Evolutionary conservation across 1,284 basidiomycete species (phyloP), one percentile per base, ranked within the genome.

Genomic region (Cutaneotrichosporon sp.): DNA sequence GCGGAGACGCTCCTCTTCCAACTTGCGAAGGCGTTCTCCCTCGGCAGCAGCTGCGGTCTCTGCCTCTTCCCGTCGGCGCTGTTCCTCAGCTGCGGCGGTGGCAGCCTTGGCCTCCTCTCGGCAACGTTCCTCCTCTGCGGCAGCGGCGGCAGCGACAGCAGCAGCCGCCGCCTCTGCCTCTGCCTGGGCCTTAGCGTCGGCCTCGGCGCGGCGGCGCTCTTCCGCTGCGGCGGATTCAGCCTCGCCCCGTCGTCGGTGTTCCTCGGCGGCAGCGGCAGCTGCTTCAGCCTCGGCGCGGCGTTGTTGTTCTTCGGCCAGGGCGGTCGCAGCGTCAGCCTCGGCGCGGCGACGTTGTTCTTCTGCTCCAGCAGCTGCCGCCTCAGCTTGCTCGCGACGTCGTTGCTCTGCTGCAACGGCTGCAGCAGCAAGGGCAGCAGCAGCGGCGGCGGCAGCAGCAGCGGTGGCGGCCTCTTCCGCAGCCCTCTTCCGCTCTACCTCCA

Each of bases 21-120:
- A 18, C 42, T 46, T 46, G 42, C 42, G 18, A n/a, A 46, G 18
- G 18, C 42, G 42, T 18, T 46, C 42, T 9, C n/a, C 18, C 18
- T 46, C 42, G 38, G 38, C 75, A 59, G 72, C 66, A 34, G 76
- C 76, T 34, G 74, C 75, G 58, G 22, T 22, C 49, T 50, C 22
- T 5, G 14, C 26, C 49, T 50, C 49, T 14, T 26, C 49, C 8
- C 49, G 49, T 26, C 49, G 49, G 13, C 49, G 49, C 49, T 50
- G 22, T 22, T 50, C 49, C 49, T 50, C 49, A 13, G 22, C 49
- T 5, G 49, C 49, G 26, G 49, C 42, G 16, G 42, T 18, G 4
- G 14, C 42, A n/a, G 42, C 42, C 42, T 46, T 22, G 49, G 26
- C 22, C 49, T 50, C 49, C 22, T 22, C 49, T 30, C 14, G 49